Percentiles rank a stretch among this genome's conserved stretches.
phyloP scores from a whole-genome alignment of 352 stramenopile genomes.

The Phytophthora parvispora region DNA sequence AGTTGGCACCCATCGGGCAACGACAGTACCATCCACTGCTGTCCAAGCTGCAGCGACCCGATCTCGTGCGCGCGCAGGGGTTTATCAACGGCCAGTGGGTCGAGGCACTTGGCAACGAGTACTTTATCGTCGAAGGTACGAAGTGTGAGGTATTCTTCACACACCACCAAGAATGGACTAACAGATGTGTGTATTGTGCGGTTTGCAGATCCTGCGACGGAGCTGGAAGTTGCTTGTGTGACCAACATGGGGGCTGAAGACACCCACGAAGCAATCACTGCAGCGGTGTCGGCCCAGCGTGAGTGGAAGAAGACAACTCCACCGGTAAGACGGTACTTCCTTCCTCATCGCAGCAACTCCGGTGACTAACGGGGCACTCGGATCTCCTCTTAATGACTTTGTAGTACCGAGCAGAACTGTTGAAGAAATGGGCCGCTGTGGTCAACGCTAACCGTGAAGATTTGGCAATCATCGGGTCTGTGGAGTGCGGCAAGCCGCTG shows the following conservation, averaged over 20 bases:
- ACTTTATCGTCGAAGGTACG: constrained; percentile 71
- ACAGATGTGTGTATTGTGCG: no score
- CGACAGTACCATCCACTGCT: constrained; percentile 44
- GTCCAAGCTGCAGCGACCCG: constrained; percentile 57
- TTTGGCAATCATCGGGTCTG: constrained; percentile 92
- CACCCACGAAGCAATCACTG: constrained; percentile 69
- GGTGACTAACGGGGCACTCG: not conserved
- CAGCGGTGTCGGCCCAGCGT: constrained; percentile 62
- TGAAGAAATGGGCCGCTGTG: constrained; percentile 77
- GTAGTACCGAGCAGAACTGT: constrained; percentile 57
- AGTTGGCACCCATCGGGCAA: constrained; percentile 14
- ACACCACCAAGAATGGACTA: no score
- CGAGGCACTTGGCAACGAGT: constrained; percentile 45
- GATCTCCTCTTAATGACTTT: not conserved
- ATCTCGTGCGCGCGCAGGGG: constrained; percentile 71
- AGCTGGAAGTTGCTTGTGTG: constrained; percentile 68
- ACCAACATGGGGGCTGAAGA: constrained; percentile 72
- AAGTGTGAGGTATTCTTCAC: constrained; percentile 11
- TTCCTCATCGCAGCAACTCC: not conserved
- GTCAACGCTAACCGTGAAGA: constrained; percentile 76
- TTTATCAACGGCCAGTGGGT: constrained; percentile 81
- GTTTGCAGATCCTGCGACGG: constrained; percentile 72
- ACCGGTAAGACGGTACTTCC: constrained; percentile 35
- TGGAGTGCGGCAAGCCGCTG: constrained; percentile 98
- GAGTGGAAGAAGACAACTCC: constrained; percentile 78